Percentiles rank a stretch among this genome's conserved stretches.
Evolutionary conservation across 257 asterid species (phyloP).

Genomic region (Gentiana macrophylla): DNA sequence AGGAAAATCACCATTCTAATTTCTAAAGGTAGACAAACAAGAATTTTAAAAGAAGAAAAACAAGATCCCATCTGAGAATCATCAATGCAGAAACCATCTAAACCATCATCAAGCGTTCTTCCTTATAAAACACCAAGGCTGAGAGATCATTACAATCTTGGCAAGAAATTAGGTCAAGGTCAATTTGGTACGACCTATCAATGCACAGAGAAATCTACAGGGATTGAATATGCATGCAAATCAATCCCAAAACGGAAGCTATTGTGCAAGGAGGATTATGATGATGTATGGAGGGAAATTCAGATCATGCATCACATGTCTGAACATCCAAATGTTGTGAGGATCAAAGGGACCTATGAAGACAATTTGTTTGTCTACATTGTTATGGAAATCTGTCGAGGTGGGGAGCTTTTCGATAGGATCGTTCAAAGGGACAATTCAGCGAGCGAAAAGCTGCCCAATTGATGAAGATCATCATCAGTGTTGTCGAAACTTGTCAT

Average conservation of each 20-base stretch:
- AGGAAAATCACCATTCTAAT: not conserved
- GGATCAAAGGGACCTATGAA: constrained; percentile 78
- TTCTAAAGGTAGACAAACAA: not conserved
- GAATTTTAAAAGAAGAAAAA: not conserved
- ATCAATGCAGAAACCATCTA: constrained; percentile 43
- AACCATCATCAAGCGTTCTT: constrained; percentile 40
- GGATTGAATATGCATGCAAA: constrained; percentile 78
- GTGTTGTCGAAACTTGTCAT: constrained; percentile 87
- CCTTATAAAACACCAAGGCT: constrained; percentile 79
- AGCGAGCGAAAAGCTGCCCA: constrained; percentile 72
- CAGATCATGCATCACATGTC: constrained; percentile 95
- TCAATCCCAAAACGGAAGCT: constrained; percentile 93
- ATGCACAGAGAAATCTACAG: constrained; percentile 74
- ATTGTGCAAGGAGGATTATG: constrained; percentile 68
- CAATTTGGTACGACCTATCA: constrained; percentile 90
- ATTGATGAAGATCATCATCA: constrained; percentile 70
- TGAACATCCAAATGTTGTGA: constrained; percentile 58
- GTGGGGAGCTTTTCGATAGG: constrained; percentile 87
- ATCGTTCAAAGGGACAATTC: constrained; percentile 75
- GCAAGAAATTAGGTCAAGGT: constrained; percentile 79
- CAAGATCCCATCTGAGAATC: constrained; percentile 15
- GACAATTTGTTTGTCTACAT: constrained; percentile 72
- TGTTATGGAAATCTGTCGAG: constrained; percentile 79
- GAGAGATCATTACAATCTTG: constrained; percentile 66
- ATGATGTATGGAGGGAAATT: constrained; percentile 93